Conservation (phyloP, 2,329 filamentous ascomycete species). For the Lasiodiplodia theobromae region DNA sequence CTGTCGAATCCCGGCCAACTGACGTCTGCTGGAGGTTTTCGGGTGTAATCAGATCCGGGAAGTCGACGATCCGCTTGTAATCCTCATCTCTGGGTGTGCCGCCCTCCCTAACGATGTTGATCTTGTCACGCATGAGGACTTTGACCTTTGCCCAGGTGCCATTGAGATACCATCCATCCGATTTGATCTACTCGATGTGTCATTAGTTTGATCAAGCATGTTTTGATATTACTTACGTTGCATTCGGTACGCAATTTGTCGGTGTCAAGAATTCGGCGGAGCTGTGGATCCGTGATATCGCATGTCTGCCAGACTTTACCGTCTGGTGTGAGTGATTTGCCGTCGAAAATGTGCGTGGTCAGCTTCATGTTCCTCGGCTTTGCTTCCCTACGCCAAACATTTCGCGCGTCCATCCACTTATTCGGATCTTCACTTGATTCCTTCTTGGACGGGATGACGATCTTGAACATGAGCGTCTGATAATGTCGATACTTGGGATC, state of each 20-base stretch:
- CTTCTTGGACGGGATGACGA: slow-evolving; percentile 45
- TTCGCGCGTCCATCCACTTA: slow-evolving; percentile 35
- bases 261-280: slow-evolving; percentile 70
- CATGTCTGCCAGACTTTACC: slow-evolving; percentile 95
- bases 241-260: slow-evolving; percentile 57
- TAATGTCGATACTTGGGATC: slow-evolving; percentile 81
- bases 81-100: slow-evolving; percentile 42
- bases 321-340: slow-evolving; percentile 74
- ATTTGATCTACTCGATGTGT: slow-evolving; percentile 36
- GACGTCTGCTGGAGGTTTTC: slow-evolving; percentile 23
- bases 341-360: slow-evolving; percentile 81
- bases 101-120: slow-evolving; percentile 64
- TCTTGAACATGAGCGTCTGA: slow-evolving; percentile 87
- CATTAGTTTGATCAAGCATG: slow-evolving; percentile 51
- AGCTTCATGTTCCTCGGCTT: slow-evolving; percentile 26
- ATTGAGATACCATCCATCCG: slow-evolving; percentile 83
- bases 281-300: slow-evolving; percentile 83
- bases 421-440: slow-evolving; percentile 28
- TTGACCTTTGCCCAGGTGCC: slow-evolving; percentile 85
- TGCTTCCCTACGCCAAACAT: slow-evolving; percentile 21
- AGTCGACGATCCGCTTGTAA: slow-evolving; percentile 45
- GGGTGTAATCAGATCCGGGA: slow-evolving; percentile 48
- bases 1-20: slow-evolving; percentile 33
- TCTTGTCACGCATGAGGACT: slow-evolving; percentile 86
- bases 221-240: slow-evolving; percentile 56